Base-by-base conservation (phyloP, 306 rosid genomes). In the Castanea mollissima region DNA sequence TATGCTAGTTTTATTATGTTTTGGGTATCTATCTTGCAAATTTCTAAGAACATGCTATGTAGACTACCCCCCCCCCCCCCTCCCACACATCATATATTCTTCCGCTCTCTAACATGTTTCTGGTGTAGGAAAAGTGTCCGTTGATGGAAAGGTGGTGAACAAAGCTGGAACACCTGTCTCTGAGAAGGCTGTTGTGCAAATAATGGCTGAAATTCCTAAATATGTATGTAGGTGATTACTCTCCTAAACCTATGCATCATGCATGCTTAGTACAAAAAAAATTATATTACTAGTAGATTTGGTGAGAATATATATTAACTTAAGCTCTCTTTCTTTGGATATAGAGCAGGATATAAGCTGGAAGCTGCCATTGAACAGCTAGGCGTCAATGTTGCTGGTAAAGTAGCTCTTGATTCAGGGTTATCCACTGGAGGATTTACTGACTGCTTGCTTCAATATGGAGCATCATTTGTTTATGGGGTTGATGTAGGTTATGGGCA, bases 181-280 rank as follows among this genome's bases (percentile, higher is more conserved):
- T 11, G 97, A 92, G 11, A 89, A 95, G 74, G 88, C 97, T 57
- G 89, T 84, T 64, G 95, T 92, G 52, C 90, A 91, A 88, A 95
- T 92, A 41, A 84, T 55, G 64, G 99, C 98, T 25, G 98, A 95
- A 84, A 82, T 95, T 81, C 99, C 98, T 16, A 95, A 92, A 91
- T 95, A 91, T 84, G 99, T 95, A 92, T 92, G 99, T 95, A 92
- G 98, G 99, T 95, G 98, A 95, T 88, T 79, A 82, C 80, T 79
- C 76, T 9, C 32, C 77, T 27, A 23, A 27, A 63, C 38, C 71
- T 31, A 85, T 75, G 80, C 87, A 23, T 74, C 83, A 29, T 82
- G 62, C 86, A 70, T 76, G 69, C 52, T 59, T 31, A 12, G 5
- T 68, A n/a, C 74, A 23, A 51, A 51, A 31, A 31, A 71, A 68